Base-by-base conservation (phyloP, 805 yeast genomes). In the Lipomyces mesembrius region DNA sequence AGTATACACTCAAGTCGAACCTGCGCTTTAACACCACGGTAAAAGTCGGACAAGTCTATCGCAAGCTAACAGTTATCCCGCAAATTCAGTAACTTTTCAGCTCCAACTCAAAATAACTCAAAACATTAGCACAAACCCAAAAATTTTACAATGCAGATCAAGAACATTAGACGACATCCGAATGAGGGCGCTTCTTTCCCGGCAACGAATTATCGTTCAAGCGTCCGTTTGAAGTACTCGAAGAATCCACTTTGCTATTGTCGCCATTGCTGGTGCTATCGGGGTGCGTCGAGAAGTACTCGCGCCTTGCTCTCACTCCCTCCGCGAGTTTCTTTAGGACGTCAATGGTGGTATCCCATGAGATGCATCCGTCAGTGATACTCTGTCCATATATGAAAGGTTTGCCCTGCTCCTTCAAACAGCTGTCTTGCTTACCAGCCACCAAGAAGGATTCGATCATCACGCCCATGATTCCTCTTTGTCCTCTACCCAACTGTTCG, bases 301-400 rank as follows among this genome's bases (percentile, higher is more conserved):
- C 66, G 14, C 98, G 88, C 83, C 98, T 89, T 59, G 82, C 81
- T 78, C 86, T 85, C 37, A 94, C 95, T 67, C 97, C 96, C 43
- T 84, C 84, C 32, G 98, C 88, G 74, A 94, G 85, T 61, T 82
- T 81, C 61, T 83, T 84, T 73, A 94, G 83, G 63, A 92, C 94
- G 32, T 78, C 80, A 59, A 83, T 94, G 20, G 99, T 94, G 59
- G 87, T 82, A 62, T 90, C 95, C 92, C 97, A 91, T 67, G 91
- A 85, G 68, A 94, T 92, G 83, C 99, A 94, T 39, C 97, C 97
- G 79, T 94, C 99, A n/a, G 99, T 94, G 74, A 94, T 92, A 37
- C 97, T 90, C 70, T 92, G 91, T 70, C 99, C 99, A 80, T 94
- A 94, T 75, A 89, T 86, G 79, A 94, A 85, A 27, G 83, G 85